Evolutionary conservation across 2,329 filamentous ascomycete species (phyloP).

Genomic region (Talaromyces verruculosus): DNA sequence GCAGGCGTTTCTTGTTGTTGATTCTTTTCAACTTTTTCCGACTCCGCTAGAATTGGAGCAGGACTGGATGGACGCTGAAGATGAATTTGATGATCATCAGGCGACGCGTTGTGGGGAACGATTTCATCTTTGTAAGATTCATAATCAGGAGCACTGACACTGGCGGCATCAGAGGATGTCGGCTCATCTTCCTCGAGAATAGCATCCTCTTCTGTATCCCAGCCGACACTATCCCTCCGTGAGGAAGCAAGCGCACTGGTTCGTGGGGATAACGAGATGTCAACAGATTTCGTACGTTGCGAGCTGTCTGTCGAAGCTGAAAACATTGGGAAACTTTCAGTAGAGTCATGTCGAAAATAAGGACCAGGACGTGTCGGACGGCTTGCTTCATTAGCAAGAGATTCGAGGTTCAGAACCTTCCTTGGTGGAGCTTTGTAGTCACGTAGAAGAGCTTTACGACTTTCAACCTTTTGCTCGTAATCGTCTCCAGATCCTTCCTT

Average conservation of each 20-base stretch:
- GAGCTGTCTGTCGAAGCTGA: constrained; percentile 62
- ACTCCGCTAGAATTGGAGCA: constrained; percentile 38
- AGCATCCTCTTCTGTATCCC: constrained; percentile 26
- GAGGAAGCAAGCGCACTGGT: constrained; percentile 29
- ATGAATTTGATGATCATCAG: constrained; percentile 35
- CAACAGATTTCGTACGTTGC: constrained; percentile 53
- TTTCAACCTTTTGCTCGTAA: constrained; percentile 43
- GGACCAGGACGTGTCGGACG: constrained; percentile 34
- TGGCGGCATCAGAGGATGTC: constrained; percentile 20
- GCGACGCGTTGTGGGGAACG: constrained; percentile 29
- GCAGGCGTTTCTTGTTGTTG: constrained; percentile 19
- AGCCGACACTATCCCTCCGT: constrained; percentile 26
- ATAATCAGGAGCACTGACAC: constrained; percentile 23
- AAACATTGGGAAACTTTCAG: constrained; percentile 64
- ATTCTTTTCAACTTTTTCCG: constrained; percentile 30
- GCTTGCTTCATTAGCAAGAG: constrained; percentile 32
- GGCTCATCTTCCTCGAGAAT: constrained; percentile 25
- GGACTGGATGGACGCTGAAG: constrained; percentile 48
- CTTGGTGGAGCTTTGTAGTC: constrained; percentile 54
- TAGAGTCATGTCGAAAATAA: constrained; percentile 56
- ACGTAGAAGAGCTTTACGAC: constrained; percentile 44
- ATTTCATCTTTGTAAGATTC: constrained; percentile 27
- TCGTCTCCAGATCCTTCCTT: constrained; percentile 36
- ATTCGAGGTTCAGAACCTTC: constrained; percentile 51
- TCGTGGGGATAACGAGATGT: constrained; percentile 49